Percentiles rank a stretch among this genome's conserved stretches.
phyloP scores from a whole-genome alignment of 208 protist genomes.

The Trypanosoma platydactyli region DNA sequence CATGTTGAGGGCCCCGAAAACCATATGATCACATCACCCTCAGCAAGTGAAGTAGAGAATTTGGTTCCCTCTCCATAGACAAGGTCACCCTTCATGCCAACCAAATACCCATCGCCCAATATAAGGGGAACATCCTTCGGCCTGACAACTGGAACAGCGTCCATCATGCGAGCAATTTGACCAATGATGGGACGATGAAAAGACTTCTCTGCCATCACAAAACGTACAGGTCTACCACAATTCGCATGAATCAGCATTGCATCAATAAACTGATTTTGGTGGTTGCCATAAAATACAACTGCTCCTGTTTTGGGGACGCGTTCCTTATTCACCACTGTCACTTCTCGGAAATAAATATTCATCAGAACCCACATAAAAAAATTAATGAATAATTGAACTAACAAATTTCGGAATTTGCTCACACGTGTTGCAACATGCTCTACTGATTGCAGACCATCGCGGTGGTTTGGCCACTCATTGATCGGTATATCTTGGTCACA shows the following conservation, averaged over 20 bases:
- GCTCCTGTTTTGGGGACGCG: slow-evolving; percentile 89
- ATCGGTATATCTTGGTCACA: slow-evolving; percentile 69
- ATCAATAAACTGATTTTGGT: slow-evolving; percentile 94
- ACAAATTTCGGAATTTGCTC: slow-evolving; percentile 44
- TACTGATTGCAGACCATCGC: slow-evolving; percentile 66
- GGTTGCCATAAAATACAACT: slow-evolving; percentile 93
- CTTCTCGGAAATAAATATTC: slow-evolving; percentile 93
- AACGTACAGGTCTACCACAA: slow-evolving; percentile 75
- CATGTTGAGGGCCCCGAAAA: slow-evolving; percentile 34
- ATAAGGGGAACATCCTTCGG: slow-evolving; percentile 87
- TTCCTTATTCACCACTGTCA: slow-evolving; percentile 84
- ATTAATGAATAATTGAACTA: slow-evolving; percentile 63
- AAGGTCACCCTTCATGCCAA: slow-evolving; percentile 39
- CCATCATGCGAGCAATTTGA: slow-evolving; percentile 77
- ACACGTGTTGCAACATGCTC: slow-evolving; percentile 45
- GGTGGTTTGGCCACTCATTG: slow-evolving; percentile 75
- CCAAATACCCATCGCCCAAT: slow-evolving; percentile 52
- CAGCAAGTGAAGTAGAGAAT: slow-evolving; percentile 58
- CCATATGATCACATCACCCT: slow-evolving; percentile 83
- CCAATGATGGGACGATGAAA: slow-evolving; percentile 84
- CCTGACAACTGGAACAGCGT: slow-evolving; percentile 91
- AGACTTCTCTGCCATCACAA: slow-evolving; percentile 93
- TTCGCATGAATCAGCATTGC: slow-evolving; percentile 89
- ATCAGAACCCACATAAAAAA: slow-evolving; percentile 87
- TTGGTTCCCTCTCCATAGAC: slow-evolving; percentile 68